phyloP scores from a whole-genome alignment of 345 rosid genomes.

The Salix exigua region DNA sequence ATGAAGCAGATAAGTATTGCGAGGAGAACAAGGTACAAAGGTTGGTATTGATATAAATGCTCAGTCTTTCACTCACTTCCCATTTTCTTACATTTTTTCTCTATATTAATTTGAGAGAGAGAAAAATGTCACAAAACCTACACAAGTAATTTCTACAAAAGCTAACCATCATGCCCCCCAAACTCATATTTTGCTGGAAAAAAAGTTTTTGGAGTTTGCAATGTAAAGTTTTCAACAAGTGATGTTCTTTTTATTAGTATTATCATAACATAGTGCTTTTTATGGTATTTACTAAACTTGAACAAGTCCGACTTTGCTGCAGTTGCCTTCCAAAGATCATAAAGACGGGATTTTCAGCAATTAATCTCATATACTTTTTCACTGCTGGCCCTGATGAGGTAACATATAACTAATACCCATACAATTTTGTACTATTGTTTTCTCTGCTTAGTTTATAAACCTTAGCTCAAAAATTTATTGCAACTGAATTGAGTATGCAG shows the following conservation, averaged over 20 bases:
- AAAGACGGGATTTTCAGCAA: conserved; percentile 94
- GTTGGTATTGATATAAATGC: conserved; percentile 57
- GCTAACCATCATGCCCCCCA: too few relatives aligned
- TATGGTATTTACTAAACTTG: conserved; percentile 1
- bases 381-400: conserved; percentile 99
- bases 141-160: neutral
- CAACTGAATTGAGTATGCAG: too few relatives aligned
- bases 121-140: neutral
- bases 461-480: too few relatives aligned
- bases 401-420: neutral
- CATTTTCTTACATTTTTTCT: too few relatives aligned
- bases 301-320: conserved; percentile 17
- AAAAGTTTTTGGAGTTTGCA: too few relatives aligned
- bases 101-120: neutral
- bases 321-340: conserved; percentile 95
- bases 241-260: too few relatives aligned
- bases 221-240: too few relatives aligned
- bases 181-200: too few relatives aligned
- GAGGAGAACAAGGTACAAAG: conserved; percentile 96
- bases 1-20: conserved; percentile 82
- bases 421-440: neutral
- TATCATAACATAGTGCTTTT: neutral
- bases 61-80: too few relatives aligned
- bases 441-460: neutral
- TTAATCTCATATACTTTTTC: conserved; percentile 95